These are phyloP conservation scores for Penicillium coffeae DNA, from an alignment of 495 filamentous ascomycete genomes.

Conservation along the genomic window DNA sequence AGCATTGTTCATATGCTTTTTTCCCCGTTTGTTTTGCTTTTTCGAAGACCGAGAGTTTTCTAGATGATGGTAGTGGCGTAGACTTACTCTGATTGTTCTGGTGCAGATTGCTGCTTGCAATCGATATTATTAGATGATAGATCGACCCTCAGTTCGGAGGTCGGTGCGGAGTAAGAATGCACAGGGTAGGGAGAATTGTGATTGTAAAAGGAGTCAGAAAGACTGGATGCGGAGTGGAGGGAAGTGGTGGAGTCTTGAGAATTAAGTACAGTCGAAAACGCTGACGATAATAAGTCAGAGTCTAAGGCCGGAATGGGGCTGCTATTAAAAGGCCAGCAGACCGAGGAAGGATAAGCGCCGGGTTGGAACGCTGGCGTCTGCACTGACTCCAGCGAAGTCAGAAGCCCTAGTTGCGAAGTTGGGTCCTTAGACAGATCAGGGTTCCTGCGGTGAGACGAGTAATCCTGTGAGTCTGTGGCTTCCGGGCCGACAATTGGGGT, in stretches of 20 bases:
- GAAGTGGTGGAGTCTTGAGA: constrained; percentile 11
- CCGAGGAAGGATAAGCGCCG: constrained; percentile 5
- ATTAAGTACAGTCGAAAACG: constrained; percentile 7
- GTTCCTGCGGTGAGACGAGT: constrained; percentile 15
- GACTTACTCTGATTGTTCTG: constrained; percentile 12
- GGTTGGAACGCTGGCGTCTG: constrained; percentile 15
- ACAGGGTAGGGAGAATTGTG: constrained; percentile 6
- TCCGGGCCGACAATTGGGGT: constrained; percentile 18
- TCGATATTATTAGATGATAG: constrained; percentile 6
- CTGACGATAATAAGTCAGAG: constrained; percentile 4
- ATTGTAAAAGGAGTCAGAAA: constrained; percentile 6
- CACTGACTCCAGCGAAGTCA: constrained; percentile 14
- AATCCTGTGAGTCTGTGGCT: constrained; percentile 19
- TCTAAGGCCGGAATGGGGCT: constrained; percentile 5
- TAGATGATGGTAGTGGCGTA: not conserved
- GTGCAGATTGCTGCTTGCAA: constrained; percentile 5
- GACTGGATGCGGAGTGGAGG: constrained; percentile 6
- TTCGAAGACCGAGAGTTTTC: not conserved
- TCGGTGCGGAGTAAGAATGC: constrained; percentile 1
- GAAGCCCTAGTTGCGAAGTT: constrained; percentile 6
- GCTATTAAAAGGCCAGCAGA: constrained; percentile 13
- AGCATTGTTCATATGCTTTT: not conserved
- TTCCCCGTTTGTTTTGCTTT: not conserved
- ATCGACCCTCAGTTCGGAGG: constrained; percentile 3
- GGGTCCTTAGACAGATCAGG: constrained; percentile 10